Evolutionary conservation across 768 basidiomycete species (phyloP), one percentile per base, ranked within the genome.

Genomic region (Suillus alpinus): DNA sequence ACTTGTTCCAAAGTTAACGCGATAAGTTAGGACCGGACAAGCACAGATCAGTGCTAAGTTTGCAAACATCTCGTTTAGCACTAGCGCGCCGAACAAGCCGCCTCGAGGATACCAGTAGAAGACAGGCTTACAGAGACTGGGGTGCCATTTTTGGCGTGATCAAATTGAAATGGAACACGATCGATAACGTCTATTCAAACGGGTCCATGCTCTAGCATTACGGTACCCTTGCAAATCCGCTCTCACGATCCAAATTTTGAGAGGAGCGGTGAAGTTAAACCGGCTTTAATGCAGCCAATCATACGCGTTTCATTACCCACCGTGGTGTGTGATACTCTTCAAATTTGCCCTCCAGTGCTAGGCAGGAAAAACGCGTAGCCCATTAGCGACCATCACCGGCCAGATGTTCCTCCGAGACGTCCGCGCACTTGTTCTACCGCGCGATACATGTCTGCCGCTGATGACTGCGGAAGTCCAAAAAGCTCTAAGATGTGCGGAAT

Each of bases 401-500:
- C 51, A 7, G 64, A 55, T 43, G 56, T 63, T 57, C 55, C 31
- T 62, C 57, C 59, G 29, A 77, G 55, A 44, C 81, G 73, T 16
- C 67, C 59, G 39, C 66, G 69, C 53, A 76, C 78, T 69, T 92
- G 90, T 61, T 86, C 84, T 13, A 91, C 70, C 5, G 89, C 91
- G 39, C 88, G 83, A 64, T 82, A 77, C 47, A 92, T 70, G 66
- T 87, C 83, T 37, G 77, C 72, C 31, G 75, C 76, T 32, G 81
- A 76, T 29, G 73, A 75, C 34, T 75, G 65, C 9, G 81, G 76
- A 31, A 89, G 72, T 12, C 71, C 72, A 52, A 88, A 82, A 13
- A 76, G 57, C 9, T 73, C 64, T 18, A 83, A 66, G 56, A 92
- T 80, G 26, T 67, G 66, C 13, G 85, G 84, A 2, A 91, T 77